These are phyloP conservation scores for Raphidocelis subcapitata DNA, from an alignment of 139 green algal genomes.

Conservation along the genomic window DNA sequence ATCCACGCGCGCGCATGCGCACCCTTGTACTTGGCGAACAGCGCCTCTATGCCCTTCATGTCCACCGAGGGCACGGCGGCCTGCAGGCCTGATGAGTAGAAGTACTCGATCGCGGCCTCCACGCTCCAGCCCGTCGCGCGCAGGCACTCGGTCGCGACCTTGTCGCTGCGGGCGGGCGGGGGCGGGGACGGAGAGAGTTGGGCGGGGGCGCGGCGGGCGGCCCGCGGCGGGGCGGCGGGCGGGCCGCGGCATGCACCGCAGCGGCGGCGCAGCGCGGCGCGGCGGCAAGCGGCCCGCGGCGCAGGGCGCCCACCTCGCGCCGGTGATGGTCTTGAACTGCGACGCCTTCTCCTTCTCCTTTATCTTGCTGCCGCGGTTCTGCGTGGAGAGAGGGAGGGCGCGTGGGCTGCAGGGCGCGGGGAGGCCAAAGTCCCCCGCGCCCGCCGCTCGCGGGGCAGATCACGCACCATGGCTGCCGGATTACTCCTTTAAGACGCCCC, in stretches of 20 bases:
- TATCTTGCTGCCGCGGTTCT: no score
- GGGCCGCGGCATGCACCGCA: background rate
- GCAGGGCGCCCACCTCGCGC: constrained; percentile 30
- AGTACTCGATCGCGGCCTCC: constrained; percentile 54
- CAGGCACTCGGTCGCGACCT: constrained; percentile 49
- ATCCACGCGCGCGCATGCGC: background rate
- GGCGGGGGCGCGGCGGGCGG: background rate
- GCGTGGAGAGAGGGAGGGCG: no score
- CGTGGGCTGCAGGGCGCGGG: no score
- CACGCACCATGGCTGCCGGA: no score
- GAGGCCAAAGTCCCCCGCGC: no score
- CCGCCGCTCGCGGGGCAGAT: no score
- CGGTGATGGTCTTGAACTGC: constrained; percentile 47
- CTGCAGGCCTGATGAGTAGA: constrained; percentile 38
- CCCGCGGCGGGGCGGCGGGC: background rate
- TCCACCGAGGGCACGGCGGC: background rate
- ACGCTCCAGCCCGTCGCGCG: constrained; percentile 36
- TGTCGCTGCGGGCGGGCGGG: constrained; percentile 38
- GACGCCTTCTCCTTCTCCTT: constrained; percentile 50
- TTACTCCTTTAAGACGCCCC: no score
- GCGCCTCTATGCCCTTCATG: background rate
- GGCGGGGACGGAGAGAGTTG: background rate
- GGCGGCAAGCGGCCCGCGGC: background rate
- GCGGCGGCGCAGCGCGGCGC: background rate
- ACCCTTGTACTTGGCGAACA: constrained; percentile 59